Conservation (phyloP, 768 basidiomycete genomes). For the Collybia nuda region DNA sequence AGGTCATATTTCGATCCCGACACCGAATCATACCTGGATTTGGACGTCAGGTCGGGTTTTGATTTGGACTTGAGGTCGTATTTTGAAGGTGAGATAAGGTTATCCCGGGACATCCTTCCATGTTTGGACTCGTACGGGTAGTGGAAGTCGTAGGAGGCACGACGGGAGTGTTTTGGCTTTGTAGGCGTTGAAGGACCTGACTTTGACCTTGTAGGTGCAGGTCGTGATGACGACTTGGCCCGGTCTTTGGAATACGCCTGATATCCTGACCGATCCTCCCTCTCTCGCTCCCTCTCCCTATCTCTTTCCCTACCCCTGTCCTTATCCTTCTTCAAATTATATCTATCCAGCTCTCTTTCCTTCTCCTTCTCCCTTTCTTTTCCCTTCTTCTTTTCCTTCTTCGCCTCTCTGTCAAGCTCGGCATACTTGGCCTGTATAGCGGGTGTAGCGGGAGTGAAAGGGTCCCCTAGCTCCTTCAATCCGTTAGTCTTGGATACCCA, state of each 20-base stretch:
- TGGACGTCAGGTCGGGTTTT: slow-evolving; percentile 2
- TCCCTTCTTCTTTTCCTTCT: not conserved
- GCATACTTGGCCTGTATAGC: slow-evolving; percentile 1
- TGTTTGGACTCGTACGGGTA: slow-evolving; percentile 6
- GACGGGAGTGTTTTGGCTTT: not conserved
- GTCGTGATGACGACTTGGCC: slow-evolving; percentile 1
- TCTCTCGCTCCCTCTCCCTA: slow-evolving; percentile 3
- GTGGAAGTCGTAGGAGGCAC: slow-evolving; percentile 9
- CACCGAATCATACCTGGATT: not conserved
- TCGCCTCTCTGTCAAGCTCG: not conserved
- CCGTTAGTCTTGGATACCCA: slow-evolving; percentile 14
- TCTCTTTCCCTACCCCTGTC: not conserved
- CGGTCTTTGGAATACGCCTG: not conserved
- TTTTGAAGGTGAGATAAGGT: not conserved
- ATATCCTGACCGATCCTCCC: slow-evolving; percentile 1
- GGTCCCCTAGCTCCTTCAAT: slow-evolving; percentile 9
- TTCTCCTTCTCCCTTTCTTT: slow-evolving; percentile 2
- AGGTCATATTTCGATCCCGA: too few relatives aligned
- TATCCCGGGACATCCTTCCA: not conserved
- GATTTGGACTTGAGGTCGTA: not conserved
- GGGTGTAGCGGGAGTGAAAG: slow-evolving; percentile 14
- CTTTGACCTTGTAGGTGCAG: slow-evolving; percentile 1
- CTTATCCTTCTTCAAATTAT: not conserved
- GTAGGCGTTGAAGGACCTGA: not conserved
- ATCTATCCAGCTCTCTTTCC: not conserved